Evolutionary conservation across 768 basidiomycete species (phyloP), one percentile per base, ranked within the genome.

Genomic region (Lactifluus echinatus): DNA sequence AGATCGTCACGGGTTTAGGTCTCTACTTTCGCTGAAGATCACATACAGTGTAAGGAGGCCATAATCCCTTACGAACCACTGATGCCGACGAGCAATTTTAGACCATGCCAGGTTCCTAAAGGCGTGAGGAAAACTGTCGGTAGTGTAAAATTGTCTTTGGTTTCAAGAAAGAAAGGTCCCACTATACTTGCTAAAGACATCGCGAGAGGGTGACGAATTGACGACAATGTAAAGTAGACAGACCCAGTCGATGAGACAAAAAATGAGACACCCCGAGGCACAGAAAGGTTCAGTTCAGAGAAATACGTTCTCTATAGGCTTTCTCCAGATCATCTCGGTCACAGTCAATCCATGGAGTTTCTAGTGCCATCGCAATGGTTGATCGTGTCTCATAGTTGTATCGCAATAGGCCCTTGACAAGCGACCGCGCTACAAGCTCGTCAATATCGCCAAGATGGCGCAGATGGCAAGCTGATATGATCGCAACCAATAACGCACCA

Each of bases 101-200:
- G 95, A 86, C 76, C 94, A 97, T 62, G 90, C 92, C 24, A 85
- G 88, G 67, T 87, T 87, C 71, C 75, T 97, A 62, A 91, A 90
- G 66, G 85, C 84, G 19, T 89, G 61, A 72, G n/a, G n/a, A 55
- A n/a, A 8, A 11, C 39, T 40, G 36, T 37, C 10, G 24, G 8
- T 34, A 54, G 34, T 4, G 26, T 12, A n/a, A 49, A 14, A 43
- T 19, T 19, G 12, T 28, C 21, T 48, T 48, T 28, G 11, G n/a
- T 29, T 45, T 28, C 21, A 11, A 14, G 21, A 46, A 37, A 54
- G 31, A n/a, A 43, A 52, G 6, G 36, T 2, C 17, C 26, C 56
- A n/a, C 47, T 52, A 14, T 53, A 39, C 34, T 43, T 43, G 31
- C 58, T 43, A 36, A 36, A 61, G 59, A 48, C 15, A 34, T 34